Base-by-base conservation (phyloP, 2,329 filamentous ascomycete species). In the Pseudogymnoascus sp. region DNA sequence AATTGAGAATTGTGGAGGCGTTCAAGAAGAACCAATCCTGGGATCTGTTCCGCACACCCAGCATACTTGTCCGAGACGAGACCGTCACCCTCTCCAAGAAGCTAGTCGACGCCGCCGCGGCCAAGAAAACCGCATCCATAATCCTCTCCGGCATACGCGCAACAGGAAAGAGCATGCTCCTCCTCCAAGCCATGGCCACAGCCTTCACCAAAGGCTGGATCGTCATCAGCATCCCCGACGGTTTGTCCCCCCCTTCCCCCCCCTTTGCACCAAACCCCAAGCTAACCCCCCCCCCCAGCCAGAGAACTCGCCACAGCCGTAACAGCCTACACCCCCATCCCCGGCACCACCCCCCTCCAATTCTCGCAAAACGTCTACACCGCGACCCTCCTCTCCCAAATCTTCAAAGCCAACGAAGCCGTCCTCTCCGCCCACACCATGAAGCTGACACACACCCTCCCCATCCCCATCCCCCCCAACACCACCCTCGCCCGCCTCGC, bases 21-120 rank as follows among this genome's bases (percentile, higher is more conserved):
- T 99, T 99, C 81, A 96, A 96, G 83, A 81, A 86, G 21, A 90
- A 86, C 23, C 95, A 97, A 81, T 86, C 84, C 67, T 99, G 95
- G 93, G 84, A 82, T 65, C 78, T 96, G 71, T 99, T 97, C 77
- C 81, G 90, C 69, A 83, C 86, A 68, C 95, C 95, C 26, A 89
- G 90, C 63, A 84, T 88, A 62, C 78, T 99, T 73, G 79, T 96
- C 66, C 84, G 93, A 69, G 80, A 83, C 64, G 91, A 97, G 79
- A 89, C 89, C n/a, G 78, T 90, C 42, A 82, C 89, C 65, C 71
- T 97, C 70, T 83, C 84, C n/a, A 79, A 78, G 69, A 79, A 81
- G 68, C 81, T 96, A 70, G 79, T 85, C 63, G 75, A 79, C 7
- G 81, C 86, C 6, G 78, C 79, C 10, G 77, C 75, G 59, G 77